A percentile compares a stretch with the other conserved stretches of the same genome.
These are phyloP conservation scores for Colletotrichum scovillei DNA, from an alignment of 2,329 filamentous ascomycete species.

Conservation along the genomic window DNA sequence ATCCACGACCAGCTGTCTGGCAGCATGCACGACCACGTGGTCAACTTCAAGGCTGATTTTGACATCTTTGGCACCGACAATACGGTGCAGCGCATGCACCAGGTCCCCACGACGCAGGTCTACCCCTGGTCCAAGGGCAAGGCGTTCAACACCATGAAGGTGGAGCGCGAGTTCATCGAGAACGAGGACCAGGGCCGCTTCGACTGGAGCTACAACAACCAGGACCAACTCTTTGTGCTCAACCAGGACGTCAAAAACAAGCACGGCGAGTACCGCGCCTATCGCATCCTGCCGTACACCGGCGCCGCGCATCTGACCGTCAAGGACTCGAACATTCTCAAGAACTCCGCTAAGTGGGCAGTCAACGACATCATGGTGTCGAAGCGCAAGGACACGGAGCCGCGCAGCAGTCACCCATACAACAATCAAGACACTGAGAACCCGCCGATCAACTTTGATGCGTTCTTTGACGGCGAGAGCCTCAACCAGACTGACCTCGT, in stretches of 20 bases:
- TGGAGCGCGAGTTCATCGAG: constrained; percentile 54
- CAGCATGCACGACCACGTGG: constrained; percentile 66
- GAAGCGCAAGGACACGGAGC: constrained; percentile 64
- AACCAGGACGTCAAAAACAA: constrained; percentile 61
- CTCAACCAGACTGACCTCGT: constrained; percentile 53
- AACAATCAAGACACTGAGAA: constrained; percentile 58
- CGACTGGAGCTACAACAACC: constrained; percentile 60
- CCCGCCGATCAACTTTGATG: constrained; percentile 62
- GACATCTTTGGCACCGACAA: constrained; percentile 62
- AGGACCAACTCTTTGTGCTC: constrained; percentile 60
- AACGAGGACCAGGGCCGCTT: constrained; percentile 56
- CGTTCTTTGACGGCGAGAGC: constrained; percentile 55
- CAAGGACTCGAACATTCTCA: constrained; percentile 57
- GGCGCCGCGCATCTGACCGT: constrained; percentile 58
- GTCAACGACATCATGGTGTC: constrained; percentile 63
- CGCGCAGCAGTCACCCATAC: constrained; percentile 54
- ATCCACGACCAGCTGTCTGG: constrained; percentile 61
- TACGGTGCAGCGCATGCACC: constrained; percentile 51
- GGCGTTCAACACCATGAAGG: constrained; percentile 62
- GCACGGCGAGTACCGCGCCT: constrained; percentile 64
- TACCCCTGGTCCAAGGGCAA: constrained; percentile 63
- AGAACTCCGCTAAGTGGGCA: constrained; percentile 59
- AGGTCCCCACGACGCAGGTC: constrained; percentile 44
- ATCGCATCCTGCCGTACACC: constrained; percentile 56
- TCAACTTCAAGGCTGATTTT: constrained; percentile 66